Base-by-base conservation (phyloP, 345 rosid genomes). In the Lagerstroemia speciosa region DNA sequence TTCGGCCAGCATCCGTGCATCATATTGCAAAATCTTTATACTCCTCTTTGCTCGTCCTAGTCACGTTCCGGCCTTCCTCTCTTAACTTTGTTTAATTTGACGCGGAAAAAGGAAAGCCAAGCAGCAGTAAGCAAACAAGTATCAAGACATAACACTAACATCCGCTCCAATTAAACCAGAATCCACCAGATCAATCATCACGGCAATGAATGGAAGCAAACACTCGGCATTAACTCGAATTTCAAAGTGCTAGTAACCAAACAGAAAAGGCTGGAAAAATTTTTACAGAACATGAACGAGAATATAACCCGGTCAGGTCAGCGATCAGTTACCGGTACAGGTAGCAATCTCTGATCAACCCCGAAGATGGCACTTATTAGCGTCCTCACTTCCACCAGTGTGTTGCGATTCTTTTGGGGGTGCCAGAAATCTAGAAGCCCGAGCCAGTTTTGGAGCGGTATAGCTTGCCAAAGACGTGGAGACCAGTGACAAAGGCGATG, bases 401-500 rank as follows among this genome's bases (percentile, higher is more conserved):
- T 2, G 29, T 30, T 8, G 30, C 60, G 60, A 53, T n/a, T 53
- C 14, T 10, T 14, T 29, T 24, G 12, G 7, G 15, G 24, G 11
- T 12, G 5, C 30, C 63, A 5, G 64, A 0, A 30, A 27, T 14
- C 79, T 76, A 83, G 20, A 84, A 78, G 55, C 78, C 73, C 45
- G 81, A 75, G 67, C 80, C 83, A 43, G 85, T 60, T 70, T 84
- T 85, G 80, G 82, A 64, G 77, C 91, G 92, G 81, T 92, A 92
- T 40, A 92, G 83, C 81, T 92, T 92, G 38, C 98, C 96, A 60
- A 92, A 88, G 67, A 90, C 96, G 64, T 92, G 96, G 74, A 92
- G 98, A 71, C 90, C 92, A 70, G 95, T 88, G 69, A 92, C 98
- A 68, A 88, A 92, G 60, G 91, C 98, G 78, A 92, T 92, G 90